Base-by-base conservation (phyloP, 2,329 filamentous ascomycete species). In the Monilinia fructicola region DNA sequence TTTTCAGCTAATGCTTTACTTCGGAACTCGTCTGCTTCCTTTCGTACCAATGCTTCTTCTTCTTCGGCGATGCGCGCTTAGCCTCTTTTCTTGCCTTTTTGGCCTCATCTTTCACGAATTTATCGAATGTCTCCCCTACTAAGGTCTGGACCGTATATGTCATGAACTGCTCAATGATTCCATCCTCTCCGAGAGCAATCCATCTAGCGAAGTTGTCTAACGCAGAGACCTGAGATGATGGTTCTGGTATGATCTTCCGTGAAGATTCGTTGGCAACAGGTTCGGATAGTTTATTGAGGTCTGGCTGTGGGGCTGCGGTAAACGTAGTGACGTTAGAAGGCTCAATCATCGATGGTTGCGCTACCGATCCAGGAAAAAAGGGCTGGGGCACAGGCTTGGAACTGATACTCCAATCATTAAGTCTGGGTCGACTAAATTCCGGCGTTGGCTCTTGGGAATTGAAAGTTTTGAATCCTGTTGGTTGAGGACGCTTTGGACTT, bases 121-220 rank as follows among this genome's bases (percentile, higher is more conserved):
- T 59, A 9, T 63, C 55, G 11, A 71, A 64, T 18, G 71, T 69
- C 35, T 68, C 56, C 16, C 52, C 54, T 4, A 76, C 63, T 21
- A 75, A 64, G 10, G 66, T 62, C 28, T 72, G 69, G 21, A 75
- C 71, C 12, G 69, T 67, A 38, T 65, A 68, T 10, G 68, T 66
- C 23, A 66, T 74, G 56, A 77, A 77, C 44, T 77, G 73, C 26
- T 77, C 75, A 18, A 77, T 40, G n/a, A 77, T 64, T 14, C 76
- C 76, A 42, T 72, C 71, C 26, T 73, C 68, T 2, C 74, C 76
- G 9, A 73, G 62, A 11, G 69, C 55, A 54, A 73, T 53, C 76
- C 76, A 77, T 31, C 74, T 64, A 21, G 73, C 58, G 23, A 76
- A 55, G 23, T 61, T 60, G 10, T 66, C 64, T 31, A 66, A 26